Conservation (phyloP, 176 grass and related monocot species). For the Avena atlantica region DNA sequence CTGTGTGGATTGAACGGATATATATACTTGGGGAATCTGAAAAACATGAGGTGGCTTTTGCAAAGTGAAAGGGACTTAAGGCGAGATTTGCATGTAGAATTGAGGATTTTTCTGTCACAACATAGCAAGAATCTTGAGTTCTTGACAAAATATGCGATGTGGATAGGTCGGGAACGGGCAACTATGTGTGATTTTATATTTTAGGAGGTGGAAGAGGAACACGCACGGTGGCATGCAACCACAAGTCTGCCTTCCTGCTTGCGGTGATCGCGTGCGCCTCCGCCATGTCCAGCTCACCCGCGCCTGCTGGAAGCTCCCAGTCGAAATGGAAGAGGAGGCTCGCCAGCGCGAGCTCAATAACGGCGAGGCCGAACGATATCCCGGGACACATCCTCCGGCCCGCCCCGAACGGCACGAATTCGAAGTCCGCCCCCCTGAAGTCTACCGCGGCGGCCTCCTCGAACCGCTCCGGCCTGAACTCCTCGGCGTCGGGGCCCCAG, state of each 20-base stretch:
- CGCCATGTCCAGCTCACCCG: neutral
- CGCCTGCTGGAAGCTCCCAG: constrained; percentile 18
- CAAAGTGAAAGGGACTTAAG: too few relatives aligned
- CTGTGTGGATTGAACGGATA: too few relatives aligned
- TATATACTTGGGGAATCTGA: too few relatives aligned
- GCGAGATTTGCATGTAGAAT: too few relatives aligned
- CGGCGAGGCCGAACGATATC: neutral
- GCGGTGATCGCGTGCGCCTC: constrained; percentile 19
- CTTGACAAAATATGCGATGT: too few relatives aligned
- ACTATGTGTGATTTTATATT: too few relatives aligned
- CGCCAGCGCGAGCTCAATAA: neutral
- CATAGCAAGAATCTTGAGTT: too few relatives aligned
- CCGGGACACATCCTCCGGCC: constrained; percentile 17
- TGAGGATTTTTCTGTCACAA: too few relatives aligned
- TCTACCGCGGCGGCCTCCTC: neutral
- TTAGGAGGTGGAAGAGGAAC: neutral
- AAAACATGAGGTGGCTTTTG: too few relatives aligned
- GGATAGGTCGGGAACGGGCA: too few relatives aligned
- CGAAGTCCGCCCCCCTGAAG: neutral
- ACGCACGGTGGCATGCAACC: neutral
- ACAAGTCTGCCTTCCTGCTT: neutral
- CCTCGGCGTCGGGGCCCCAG: neutral
- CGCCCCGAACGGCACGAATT: neutral
- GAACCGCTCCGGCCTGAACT: constrained; percentile 14
- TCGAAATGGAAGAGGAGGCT: constrained; percentile 21